Percentiles rank a stretch among this genome's conserved stretches.
These are phyloP conservation scores for Achaetomium macrosporum DNA, from an alignment of 2,329 filamentous ascomycete species.

Conservation along the genomic window DNA sequence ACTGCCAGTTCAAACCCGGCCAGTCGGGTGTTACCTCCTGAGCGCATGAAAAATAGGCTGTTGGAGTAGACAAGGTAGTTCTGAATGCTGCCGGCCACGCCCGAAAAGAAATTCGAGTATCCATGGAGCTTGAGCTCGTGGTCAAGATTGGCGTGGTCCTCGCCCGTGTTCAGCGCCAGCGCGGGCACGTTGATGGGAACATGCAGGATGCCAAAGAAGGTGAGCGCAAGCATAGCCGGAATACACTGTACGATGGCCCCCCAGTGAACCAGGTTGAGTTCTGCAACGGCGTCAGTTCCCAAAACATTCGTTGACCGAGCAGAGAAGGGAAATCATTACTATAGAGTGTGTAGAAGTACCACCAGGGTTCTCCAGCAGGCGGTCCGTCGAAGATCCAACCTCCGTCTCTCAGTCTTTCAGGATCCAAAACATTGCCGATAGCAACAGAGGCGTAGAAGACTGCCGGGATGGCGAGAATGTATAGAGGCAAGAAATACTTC, in stretches of 20 bases:
- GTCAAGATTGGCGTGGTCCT: constrained; percentile 88
- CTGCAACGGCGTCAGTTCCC: constrained; percentile 38
- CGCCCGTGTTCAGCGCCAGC: constrained; percentile 79
- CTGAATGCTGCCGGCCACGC: constrained; percentile 79
- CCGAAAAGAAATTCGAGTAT: constrained; percentile 86
- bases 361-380: constrained; percentile 82
- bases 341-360: constrained; percentile 95
- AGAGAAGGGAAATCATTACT: constrained; percentile 49
- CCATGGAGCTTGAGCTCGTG: constrained; percentile 89
- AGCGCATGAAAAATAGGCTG: constrained; percentile 92
- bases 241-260: constrained; percentile 74
- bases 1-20: constrained; percentile 80
- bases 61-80: constrained; percentile 99
- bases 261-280: constrained; percentile 78
- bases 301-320: neutral
- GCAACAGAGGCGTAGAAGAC: constrained; percentile 75
- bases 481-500: constrained; percentile 79
- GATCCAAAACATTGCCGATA: constrained; percentile 60
- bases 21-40: constrained; percentile 78
- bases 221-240: constrained; percentile 92
- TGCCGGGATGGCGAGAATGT: constrained; percentile 72
- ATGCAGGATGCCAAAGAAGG: constrained; percentile 94
- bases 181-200: constrained; percentile 98
- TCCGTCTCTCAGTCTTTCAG: constrained; percentile 58
- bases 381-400: constrained; percentile 94